Base-by-base conservation (phyloP, 495 filamentous ascomycete genomes). In the Xylaria telfairii region DNA sequence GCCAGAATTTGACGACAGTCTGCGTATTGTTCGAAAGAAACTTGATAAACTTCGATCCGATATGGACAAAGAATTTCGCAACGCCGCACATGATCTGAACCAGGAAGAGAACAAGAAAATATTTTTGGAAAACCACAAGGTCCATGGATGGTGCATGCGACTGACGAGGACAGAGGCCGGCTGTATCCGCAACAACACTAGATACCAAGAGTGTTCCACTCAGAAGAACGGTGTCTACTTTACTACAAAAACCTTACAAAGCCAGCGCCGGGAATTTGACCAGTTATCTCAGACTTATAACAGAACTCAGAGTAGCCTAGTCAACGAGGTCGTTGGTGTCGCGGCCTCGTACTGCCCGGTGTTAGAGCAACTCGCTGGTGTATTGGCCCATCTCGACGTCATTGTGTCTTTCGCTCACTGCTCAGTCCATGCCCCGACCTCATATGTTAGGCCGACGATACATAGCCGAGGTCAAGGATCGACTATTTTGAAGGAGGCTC, bases 181-280 rank as follows among this genome's bases (percentile, higher is more conserved):
- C 34, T 96, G 93, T 76, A 99, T 99, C 74, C 91, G 96, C 61
- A 95, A 95, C 79, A 96, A 96, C 75, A 88, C 87, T 70, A 86
- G 90, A 53, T 99, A 98, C 76, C 92, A 94, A 76, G 96, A 99
- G 83, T 96, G 93, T 80, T 97, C 94, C 19, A 99, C 96, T 8
- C 96, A 98, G 84, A 99, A 98, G 85, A 98, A 97, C 79, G 96
- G 96, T 44, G 96, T 98, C 60, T 98, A 95, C 83, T 99, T 99
- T 83, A 98, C 96, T 4, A 99, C 95, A 7, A 89, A 88, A 60
- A 87, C 82, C n/a, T 87, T 99, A 75, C 93, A 95, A 75, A 83
- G 88, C 39, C 83, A 96, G 67, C 92, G 96, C 53, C 89, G 96
- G 51, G 95, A 98, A 75, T 93, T 95, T 75, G 96, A 98, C 76